Percentiles rank a stretch among this genome's conserved stretches.
Evolutionary conservation across 2,329 filamentous ascomycete species (phyloP).

Genomic region (Graphiopsis chlorocephala): DNA sequence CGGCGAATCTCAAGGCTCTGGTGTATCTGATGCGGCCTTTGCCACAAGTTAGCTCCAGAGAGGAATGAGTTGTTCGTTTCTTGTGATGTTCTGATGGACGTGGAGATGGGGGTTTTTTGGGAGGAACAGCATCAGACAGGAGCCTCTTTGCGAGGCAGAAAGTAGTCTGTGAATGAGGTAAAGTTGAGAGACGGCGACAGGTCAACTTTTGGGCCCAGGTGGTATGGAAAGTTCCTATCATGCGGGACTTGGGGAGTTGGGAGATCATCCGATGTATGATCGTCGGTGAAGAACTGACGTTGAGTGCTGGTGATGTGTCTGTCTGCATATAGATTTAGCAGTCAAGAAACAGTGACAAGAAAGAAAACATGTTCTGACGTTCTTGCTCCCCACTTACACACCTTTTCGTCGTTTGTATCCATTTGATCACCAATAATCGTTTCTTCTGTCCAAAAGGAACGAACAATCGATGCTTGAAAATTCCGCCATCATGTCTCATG

Average conservation of each 20-base stretch:
- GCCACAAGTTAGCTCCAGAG: background rate
- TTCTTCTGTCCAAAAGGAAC: background rate
- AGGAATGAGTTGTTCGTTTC: background rate
- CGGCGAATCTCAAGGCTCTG: background rate
- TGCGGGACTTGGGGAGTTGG: too few species aligned
- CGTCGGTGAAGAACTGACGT: too few species aligned
- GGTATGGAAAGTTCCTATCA: too few species aligned
- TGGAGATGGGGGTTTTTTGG: too few species aligned
- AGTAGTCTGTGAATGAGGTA: too few species aligned
- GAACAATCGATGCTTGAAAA: background rate
- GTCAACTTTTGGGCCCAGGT: too few species aligned
- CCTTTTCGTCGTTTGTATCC: background rate
- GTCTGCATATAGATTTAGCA: background rate
- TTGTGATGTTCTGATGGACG: too few species aligned
- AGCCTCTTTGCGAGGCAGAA: too few species aligned
- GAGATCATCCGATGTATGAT: too few species aligned
- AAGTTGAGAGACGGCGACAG: too few species aligned
- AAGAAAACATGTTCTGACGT: background rate
- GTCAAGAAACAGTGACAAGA: background rate
- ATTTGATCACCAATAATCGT: background rate
- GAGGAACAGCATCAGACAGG: too few species aligned
- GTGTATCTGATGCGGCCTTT: background rate
- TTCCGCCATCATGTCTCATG: background rate
- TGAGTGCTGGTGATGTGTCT: background rate
- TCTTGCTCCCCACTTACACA: background rate